Evolutionary conservation across 805 yeast species (phyloP), one percentile per base, ranked within the genome.

Genomic region (Cephaloascus albidus): DNA sequence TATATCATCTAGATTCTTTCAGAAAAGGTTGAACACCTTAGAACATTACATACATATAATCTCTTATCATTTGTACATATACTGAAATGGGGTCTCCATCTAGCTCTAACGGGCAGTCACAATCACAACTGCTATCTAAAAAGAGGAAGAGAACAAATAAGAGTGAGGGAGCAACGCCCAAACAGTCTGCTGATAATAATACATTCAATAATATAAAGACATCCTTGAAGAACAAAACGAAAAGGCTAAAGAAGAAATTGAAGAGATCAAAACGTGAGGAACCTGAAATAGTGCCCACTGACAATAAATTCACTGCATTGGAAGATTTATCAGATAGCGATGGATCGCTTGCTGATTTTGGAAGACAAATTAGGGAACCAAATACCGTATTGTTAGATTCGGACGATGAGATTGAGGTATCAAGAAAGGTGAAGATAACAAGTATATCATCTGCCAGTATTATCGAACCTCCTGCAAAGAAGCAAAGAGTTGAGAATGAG

Each of bases 401-500:
- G 6, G 28, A 23, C 28, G 28, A 23, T 23, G 28, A 23, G 12
- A 8, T 12, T 8, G 10, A 23, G 28, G 12, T 8, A 6, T 23
- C 12, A 12, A 23, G 28, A 12, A 23, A 23, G 10, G 12, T 12
- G 12, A 23, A 23, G 6, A n/a, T n/a, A n/a, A 12, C 10, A 12
- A 23, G 28, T 23, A 23, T 12, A 12, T 23, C 28, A 6, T 6
- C 12, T 8, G 28, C 28, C 6, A 23, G 28, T 23, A 12, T 12
- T 6, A 12, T 8, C 12, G 28, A 23, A 8, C 28, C 28, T 8
- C 6, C 6, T 8, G 10, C 28, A 6, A 23, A 23, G 28, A 23
- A 23, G 28, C 28, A 23, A 23, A 23, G 28, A 23, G 12, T 23
- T 23, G 28, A 23, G 12, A 68, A 70, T 42, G 72, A 61, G 32